A percentile compares a stretch with the other conserved stretches of the same genome.
Conservation (phyloP, 1,139 yeast species). For the Trichomonascaceae sp. region DNA sequence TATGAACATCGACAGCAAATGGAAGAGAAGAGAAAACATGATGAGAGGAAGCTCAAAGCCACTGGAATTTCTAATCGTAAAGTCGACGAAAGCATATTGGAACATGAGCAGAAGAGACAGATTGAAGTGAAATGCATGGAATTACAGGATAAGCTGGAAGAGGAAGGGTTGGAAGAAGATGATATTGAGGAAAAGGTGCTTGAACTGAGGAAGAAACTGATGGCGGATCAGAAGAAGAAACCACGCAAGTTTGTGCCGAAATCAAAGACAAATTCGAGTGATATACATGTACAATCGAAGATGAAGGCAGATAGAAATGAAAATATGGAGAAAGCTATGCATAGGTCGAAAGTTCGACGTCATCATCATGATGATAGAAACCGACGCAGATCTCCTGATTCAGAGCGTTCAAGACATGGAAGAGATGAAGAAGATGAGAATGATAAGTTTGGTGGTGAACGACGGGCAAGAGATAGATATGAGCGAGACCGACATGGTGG, state of each 20-base stretch:
- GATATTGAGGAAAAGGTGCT: constrained; percentile 30
- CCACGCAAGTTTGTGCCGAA: constrained; percentile 4
- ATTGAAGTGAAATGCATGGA: constrained; percentile 54
- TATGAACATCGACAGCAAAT: constrained; percentile 33
- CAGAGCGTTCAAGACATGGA: neutral
- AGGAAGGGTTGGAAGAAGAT: constrained; percentile 34
- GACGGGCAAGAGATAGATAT: neutral
- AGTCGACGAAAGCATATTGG: constrained; percentile 36
- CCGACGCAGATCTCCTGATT: neutral
- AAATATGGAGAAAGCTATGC: constrained; percentile 15
- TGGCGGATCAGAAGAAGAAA: constrained; percentile 10
- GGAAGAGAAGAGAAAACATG: constrained; percentile 17
- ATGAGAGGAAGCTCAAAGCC: constrained; percentile 19
- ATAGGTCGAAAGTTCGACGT: neutral
- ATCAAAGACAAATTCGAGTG: constrained; percentile 7
- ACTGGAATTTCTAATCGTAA: constrained; percentile 24
- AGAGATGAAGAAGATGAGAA: neutral
- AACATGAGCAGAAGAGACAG: constrained; percentile 44
- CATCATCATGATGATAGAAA: constrained; percentile 7
- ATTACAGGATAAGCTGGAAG: constrained; percentile 51
- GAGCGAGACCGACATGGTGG: neutral
- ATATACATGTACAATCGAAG: constrained; percentile 19
- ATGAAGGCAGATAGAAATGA: constrained; percentile 20
- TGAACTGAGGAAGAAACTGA: constrained; percentile 25
- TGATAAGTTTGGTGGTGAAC: neutral